A percentile compares a stretch with the other conserved stretches of the same genome.
Evolutionary conservation across 768 basidiomycete genomes (phyloP).

Genomic region (Hypholoma sublateritium): DNA sequence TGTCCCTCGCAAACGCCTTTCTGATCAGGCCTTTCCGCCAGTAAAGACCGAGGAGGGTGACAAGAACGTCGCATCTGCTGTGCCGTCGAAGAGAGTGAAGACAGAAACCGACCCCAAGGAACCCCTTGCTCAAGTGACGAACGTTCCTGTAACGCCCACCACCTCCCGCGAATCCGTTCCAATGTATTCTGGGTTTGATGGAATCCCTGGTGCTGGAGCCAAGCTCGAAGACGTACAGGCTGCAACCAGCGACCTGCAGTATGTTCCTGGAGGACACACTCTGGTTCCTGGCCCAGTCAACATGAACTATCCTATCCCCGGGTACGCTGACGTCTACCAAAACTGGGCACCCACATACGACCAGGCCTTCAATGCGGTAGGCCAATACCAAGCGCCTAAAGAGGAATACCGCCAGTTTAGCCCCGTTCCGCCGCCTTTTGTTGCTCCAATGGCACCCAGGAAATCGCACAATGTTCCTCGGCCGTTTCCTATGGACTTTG

Average conservation of each 20-base stretch:
- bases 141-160: neutral
- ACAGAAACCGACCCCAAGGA: neutral
- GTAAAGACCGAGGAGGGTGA: neutral
- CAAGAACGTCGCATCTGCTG: neutral
- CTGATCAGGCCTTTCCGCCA: slow-evolving; percentile 24
- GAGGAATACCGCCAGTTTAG: neutral
- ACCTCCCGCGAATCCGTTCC: neutral
- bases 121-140: neutral
- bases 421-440: neutral
- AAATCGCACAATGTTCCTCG: neutral
- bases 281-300: too few species aligned
- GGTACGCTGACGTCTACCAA: too few species aligned
- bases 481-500: slow-evolving; percentile 1
- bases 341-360: too few species aligned
- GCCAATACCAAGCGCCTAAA: neutral
- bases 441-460: neutral
- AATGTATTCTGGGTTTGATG: neutral
- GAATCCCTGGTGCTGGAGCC: neutral
- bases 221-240: too few species aligned
- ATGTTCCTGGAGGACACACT: too few species aligned
- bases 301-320: too few species aligned
- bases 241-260: too few species aligned
- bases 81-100: neutral
- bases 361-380: too few species aligned
- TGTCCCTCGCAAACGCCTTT: slow-evolving; percentile 38